Conservation (phyloP, 192 early-diverging fungal species). For the Podila horticola region DNA sequence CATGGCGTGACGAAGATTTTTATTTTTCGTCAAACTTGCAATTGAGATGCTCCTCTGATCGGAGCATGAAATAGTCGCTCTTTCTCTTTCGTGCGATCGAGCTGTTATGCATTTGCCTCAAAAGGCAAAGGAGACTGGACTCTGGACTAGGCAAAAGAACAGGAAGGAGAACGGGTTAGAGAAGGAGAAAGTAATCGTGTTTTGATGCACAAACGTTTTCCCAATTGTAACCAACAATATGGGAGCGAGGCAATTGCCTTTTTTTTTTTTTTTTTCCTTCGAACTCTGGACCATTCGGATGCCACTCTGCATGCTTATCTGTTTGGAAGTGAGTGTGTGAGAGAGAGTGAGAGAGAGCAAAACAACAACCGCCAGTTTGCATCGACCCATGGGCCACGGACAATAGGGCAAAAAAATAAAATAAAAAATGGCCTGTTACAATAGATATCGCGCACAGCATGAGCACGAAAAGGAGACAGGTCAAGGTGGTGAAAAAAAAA, state of each 20-base stretch:
- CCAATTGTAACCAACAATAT: background rate
- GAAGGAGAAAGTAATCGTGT: too few species aligned
- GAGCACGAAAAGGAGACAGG: background rate
- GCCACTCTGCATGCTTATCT: slow-evolving; percentile 2
- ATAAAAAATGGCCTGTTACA: background rate
- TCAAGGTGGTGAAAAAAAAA: background rate
- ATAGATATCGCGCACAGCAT: background rate
- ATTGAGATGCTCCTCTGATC: too few species aligned
- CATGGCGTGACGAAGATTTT: too few species aligned
- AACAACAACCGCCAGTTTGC: background rate
- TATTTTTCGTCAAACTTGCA: too few species aligned
- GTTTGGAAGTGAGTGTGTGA: background rate
- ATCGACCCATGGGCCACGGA: background rate
- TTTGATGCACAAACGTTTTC: too few species aligned
- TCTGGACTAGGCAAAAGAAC: too few species aligned
- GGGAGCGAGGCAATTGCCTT: background rate
- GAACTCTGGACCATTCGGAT: background rate
- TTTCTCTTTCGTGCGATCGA: too few species aligned
- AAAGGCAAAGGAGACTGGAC: too few species aligned
- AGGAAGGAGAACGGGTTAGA: too few species aligned
- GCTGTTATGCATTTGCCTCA: too few species aligned
- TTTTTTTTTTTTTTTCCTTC: background rate
- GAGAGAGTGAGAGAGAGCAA: background rate
- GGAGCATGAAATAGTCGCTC: too few species aligned
- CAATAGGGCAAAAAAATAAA: background rate